phyloP scores from a whole-genome alignment of 139 green algal genomes.

The Chlorella vulgaris region DNA sequence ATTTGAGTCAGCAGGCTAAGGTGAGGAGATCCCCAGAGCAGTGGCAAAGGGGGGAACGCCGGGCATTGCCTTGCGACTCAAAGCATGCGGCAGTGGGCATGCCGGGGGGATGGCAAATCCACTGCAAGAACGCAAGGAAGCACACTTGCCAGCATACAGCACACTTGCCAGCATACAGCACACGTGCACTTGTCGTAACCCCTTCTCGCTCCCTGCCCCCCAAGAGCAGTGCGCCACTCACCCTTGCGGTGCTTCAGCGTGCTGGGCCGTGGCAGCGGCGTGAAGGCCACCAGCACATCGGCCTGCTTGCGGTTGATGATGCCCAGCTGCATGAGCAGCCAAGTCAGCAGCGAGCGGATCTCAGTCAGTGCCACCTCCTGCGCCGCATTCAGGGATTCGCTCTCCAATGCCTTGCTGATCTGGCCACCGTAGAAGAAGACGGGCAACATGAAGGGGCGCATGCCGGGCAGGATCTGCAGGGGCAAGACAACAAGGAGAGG shows the following conservation, averaged over 20 bases:
- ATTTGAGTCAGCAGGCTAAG: background rate
- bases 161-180: background rate
- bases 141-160: background rate
- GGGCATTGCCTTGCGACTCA: no score
- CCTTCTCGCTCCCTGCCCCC: background rate
- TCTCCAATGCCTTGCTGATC: slow-evolving; percentile 46
- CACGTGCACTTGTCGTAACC: background rate
- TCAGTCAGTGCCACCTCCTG: slow-evolving; percentile 72
- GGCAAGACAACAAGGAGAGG: background rate
- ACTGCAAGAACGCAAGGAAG: background rate
- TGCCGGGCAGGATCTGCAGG: slow-evolving; percentile 49
- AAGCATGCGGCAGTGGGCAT: no score
- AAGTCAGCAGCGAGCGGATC: slow-evolving; percentile 67
- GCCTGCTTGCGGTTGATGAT: slow-evolving; percentile 56
- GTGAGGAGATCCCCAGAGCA: no score
- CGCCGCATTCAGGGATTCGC: slow-evolving; percentile 41
- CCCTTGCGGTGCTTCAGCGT: slow-evolving; percentile 37
- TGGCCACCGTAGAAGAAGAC: slow-evolving; percentile 80
- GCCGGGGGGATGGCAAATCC: no score
- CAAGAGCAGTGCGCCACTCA: background rate
- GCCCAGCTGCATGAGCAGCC: slow-evolving; percentile 58
- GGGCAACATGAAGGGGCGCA: slow-evolving; percentile 73
- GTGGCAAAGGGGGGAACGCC: background rate
- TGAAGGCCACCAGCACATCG: slow-evolving; percentile 33
- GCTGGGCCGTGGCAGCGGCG: slow-evolving; percentile 30